A percentile compares a stretch with the other conserved stretches of the same genome.
These are phyloP conservation scores for Pestalotiopsis sp. DNA, from an alignment of 2,329 filamentous ascomycete species.

Conservation along the genomic window DNA sequence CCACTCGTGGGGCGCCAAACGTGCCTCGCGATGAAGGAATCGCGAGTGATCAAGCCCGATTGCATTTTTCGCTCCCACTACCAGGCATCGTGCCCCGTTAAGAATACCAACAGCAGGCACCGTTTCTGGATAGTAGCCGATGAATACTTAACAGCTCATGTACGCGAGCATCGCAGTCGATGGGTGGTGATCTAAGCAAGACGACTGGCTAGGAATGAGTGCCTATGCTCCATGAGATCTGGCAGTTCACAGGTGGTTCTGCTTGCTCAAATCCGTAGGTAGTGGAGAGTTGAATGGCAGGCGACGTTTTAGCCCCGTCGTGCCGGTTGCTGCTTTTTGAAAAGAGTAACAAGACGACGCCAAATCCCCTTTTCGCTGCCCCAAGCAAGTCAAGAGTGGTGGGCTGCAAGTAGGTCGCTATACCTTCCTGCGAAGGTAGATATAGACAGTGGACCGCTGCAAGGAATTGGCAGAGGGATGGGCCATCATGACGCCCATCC, in stretches of 20 bases:
- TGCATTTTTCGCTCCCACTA: neutral
- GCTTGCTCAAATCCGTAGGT: neutral
- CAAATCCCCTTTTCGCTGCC: neutral
- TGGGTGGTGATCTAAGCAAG: neutral
- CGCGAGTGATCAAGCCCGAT: neutral
- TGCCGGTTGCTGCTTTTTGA: neutral
- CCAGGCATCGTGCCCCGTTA: neutral
- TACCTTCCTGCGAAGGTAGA: neutral
- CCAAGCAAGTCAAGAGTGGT: neutral
- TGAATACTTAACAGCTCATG: neutral
- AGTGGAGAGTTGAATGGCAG: neutral
- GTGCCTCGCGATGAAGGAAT: neutral
- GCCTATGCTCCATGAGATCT: neutral
- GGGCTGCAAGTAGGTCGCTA: neutral
- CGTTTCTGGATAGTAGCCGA: neutral
- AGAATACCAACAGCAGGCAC: neutral
- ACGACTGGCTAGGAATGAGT: neutral
- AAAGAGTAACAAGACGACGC: neutral
- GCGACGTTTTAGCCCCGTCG: neutral
- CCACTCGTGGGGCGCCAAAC: neutral
- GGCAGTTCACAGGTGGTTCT: neutral
- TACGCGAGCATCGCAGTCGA: neutral
- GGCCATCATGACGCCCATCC: neutral
- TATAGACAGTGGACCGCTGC: neutral
- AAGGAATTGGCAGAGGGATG: neutral